A percentile compares a stretch with the other conserved stretches of the same genome.
These are phyloP conservation scores for Colletotrichum navitas DNA, from an alignment of 2,329 filamentous ascomycete species.

Conservation along the genomic window DNA sequence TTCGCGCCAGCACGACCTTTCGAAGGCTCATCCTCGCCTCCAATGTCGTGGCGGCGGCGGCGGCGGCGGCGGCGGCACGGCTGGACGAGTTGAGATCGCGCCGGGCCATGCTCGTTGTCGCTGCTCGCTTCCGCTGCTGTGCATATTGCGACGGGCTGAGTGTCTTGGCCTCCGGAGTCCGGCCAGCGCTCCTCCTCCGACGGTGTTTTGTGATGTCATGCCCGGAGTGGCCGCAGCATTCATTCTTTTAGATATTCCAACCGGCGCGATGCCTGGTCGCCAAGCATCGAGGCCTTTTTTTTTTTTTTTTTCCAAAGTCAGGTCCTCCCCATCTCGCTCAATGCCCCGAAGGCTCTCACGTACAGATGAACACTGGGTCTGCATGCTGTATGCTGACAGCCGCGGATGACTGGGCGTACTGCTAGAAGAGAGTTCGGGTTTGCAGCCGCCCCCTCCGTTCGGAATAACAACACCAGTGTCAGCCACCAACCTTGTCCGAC, in stretches of 20 bases:
- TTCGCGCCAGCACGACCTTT: conserved; percentile 7
- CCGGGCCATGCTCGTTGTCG: neutral
- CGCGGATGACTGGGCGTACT: conserved; percentile 11
- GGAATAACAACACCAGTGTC: neutral
- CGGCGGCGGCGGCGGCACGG: neutral
- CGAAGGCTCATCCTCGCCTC: neutral
- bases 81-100: neutral
- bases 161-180: neutral
- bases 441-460: conserved; percentile 8
- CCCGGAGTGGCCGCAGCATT: neutral
- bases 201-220: conserved; percentile 2
- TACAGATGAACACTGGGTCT: conserved; percentile 35
- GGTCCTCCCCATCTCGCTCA: neutral
- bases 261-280: neutral
- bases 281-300: too few relatives aligned
- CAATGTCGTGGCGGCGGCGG: neutral
- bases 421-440: conserved; percentile 26
- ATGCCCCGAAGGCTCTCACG: conserved; percentile 3
- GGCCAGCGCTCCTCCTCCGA: neutral
- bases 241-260: too few relatives aligned
- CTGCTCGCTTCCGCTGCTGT: too few relatives aligned
- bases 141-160: too few relatives aligned
- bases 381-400: conserved; percentile 13
- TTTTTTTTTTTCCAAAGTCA: neutral
- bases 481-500: neutral